Evolutionary conservation across 192 early-diverging fungal species (phyloP).

Genomic region (Pilobolus umbonatus): DNA sequence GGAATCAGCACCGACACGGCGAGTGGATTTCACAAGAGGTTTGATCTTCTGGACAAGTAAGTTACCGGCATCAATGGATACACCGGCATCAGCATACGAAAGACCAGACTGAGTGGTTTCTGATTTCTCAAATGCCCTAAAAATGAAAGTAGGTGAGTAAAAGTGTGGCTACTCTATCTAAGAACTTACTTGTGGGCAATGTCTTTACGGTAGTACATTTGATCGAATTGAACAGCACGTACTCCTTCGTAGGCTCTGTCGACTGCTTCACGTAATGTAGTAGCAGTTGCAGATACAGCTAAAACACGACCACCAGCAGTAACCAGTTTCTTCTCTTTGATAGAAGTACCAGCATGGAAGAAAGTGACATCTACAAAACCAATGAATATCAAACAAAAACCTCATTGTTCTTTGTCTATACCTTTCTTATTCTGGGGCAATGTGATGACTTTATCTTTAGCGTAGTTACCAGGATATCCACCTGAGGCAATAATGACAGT

Average conservation of each 20-base stretch:
- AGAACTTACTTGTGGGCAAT: slow-evolving; percentile 56
- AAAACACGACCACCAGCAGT: slow-evolving; percentile 95
- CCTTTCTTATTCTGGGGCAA: slow-evolving; percentile 38
- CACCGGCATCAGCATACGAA: slow-evolving; percentile 96
- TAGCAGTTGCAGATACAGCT: slow-evolving; percentile 80
- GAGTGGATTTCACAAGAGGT: slow-evolving; percentile 88
- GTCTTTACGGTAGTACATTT: slow-evolving; percentile 85
- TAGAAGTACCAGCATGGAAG: slow-evolving; percentile 91
- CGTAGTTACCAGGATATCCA: slow-evolving; percentile 89
- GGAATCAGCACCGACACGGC: slow-evolving; percentile 88
- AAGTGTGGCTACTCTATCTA: too few species aligned
- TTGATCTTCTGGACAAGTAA: slow-evolving; percentile 94
- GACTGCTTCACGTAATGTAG: slow-evolving; percentile 73
- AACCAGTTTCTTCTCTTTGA: slow-evolving; percentile 54
- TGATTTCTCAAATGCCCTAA: slow-evolving; percentile 40
- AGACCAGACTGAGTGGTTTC: slow-evolving; percentile 48
- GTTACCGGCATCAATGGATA: slow-evolving; percentile 96
- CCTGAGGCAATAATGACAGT: slow-evolving; percentile 91
- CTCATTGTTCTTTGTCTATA: slow-evolving; percentile 24
- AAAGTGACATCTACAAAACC: slow-evolving; percentile 46
- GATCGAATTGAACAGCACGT: slow-evolving; percentile 71
- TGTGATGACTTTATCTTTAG: slow-evolving; percentile 75
- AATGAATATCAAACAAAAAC: not conserved
- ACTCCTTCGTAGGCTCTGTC: slow-evolving; percentile 71
- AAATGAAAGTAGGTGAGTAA: not conserved